phyloP scores from a whole-genome alignment of 441 rosid species.

The Oxalis stricta region DNA sequence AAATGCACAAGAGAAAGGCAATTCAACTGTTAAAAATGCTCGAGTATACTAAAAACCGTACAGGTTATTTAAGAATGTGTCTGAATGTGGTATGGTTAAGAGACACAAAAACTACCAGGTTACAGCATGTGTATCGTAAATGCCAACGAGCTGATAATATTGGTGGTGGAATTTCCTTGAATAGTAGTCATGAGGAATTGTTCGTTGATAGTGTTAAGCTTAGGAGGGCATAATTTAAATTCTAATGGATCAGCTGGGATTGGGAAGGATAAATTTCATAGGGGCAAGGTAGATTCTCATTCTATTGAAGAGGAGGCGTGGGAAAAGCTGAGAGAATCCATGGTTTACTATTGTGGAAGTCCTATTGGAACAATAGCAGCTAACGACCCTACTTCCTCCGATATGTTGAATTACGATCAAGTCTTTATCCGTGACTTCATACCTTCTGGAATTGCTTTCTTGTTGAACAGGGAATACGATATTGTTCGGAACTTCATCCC shows the following conservation, averaged over 20 bases:
- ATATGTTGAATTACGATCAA: conserved; percentile 77
- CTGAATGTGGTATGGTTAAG: conserved; percentile 9
- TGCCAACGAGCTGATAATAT: conserved; percentile 39
- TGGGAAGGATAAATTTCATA: conserved; percentile 13
- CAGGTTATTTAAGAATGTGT: too few species aligned
- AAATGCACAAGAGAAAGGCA: conserved; percentile 16
- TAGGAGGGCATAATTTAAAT: conserved; percentile 17
- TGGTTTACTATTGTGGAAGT: conserved; percentile 56
- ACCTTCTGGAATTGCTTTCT: conserved; percentile 82
- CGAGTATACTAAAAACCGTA: conserved; percentile 11
- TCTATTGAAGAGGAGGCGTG: conserved; percentile 81
- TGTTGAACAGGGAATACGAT: conserved; percentile 86
- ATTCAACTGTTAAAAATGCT: conserved; percentile 13
- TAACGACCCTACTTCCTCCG: conserved; percentile 64
- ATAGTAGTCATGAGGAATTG: conserved; percentile 29
- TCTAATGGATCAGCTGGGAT: conserved; percentile 17
- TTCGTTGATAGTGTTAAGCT: conserved; percentile 29
- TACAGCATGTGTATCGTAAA: conserved; percentile 28
- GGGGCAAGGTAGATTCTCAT: conserved; percentile 22
- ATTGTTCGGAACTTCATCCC: conserved; percentile 88
- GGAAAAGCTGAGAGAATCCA: conserved; percentile 53
- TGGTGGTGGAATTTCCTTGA: conserved; percentile 20
- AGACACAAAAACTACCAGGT: conserved; percentile 9
- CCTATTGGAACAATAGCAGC: conserved; percentile 79
- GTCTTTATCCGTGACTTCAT: conserved; percentile 89